Percentiles rank a stretch among this genome's conserved stretches.
phyloP scores from a whole-genome alignment of 2,329 filamentous ascomycete species.

The Cadophora gregata region DNA sequence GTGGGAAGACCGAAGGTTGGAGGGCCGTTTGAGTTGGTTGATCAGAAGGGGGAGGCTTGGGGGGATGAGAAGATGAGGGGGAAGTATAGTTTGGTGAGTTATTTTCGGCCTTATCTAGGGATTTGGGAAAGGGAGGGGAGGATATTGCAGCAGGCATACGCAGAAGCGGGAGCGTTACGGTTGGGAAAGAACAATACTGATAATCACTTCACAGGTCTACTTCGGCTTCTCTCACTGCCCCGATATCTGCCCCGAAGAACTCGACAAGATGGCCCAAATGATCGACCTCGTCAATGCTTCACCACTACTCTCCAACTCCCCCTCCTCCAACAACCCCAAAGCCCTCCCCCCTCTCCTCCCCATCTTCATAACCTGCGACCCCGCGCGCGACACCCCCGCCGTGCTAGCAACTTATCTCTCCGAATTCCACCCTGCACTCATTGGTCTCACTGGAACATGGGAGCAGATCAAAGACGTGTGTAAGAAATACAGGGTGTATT shows the following conservation, averaged over 20 bases:
- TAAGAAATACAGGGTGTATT: conserved; percentile 97
- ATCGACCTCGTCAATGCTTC: conserved; percentile 71
- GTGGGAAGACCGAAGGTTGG: conserved; percentile 93
- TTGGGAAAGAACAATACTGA: background rate
- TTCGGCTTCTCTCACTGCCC: conserved; percentile 99
- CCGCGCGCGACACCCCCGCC: conserved; percentile 84
- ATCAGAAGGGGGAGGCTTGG: conserved; percentile 81
- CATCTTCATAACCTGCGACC: conserved; percentile 95
- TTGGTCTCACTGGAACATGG: conserved; percentile 92
- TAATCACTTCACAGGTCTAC: conserved; percentile 69
- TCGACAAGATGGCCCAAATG: conserved; percentile 99
- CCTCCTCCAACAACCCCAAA: conserved; percentile 53
- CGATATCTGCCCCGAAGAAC: conserved; percentile 97
- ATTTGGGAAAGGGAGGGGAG: background rate
- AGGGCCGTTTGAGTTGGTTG: conserved; percentile 80
- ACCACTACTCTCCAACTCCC: conserved; percentile 33
- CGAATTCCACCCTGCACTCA: conserved; percentile 87
- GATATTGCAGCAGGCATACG: background rate
- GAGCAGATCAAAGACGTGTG: conserved; percentile 93
- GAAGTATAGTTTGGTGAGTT: conserved; percentile 73
- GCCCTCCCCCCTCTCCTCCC: conserved; percentile 64
- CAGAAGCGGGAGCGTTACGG: background rate
- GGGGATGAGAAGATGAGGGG: conserved; percentile 84
- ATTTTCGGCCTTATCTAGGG: background rate
- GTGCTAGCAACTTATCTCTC: conserved; percentile 84